Evolutionary conservation across 1,284 basidiomycete species (phyloP), one percentile per base, ranked within the genome.

Genomic region (Papiliotrema nemorosa): DNA sequence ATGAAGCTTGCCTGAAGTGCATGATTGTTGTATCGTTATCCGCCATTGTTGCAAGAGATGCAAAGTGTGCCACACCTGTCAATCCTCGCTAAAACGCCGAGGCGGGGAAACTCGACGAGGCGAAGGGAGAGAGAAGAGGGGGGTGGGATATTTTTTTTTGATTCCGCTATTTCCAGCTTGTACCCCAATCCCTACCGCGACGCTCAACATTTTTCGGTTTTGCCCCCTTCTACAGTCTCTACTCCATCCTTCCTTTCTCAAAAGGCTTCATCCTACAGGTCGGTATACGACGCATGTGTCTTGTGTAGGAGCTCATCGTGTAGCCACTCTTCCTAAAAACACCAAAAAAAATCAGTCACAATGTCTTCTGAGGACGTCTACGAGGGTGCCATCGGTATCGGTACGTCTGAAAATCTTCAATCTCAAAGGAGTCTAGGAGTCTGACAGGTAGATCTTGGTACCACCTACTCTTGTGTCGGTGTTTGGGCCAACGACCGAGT

Each of bases 401-500:
- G 77, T 78, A 54, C 50, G 76, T 74, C 35, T 22, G 6, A 29
- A 18, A 18, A 18, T 20, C 36, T n/a, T 5, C 20, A 21, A 22
- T 27, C 27, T n/a, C 20, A 37, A 24, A 7, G 46, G 37, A 46
- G 39, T 9, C 29, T 31, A 39, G 26, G 46, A 27, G 49, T 52
- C 34, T 26, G 13, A 34, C 44, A 20, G 7, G 43, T 22, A 64
- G 73, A 75, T 58, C 63, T 73, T 59, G 90, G 90, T 69, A 92
- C 89, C 29, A 79, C 77, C 60, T 78, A 78, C 76, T 87, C 85
- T 18, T 87, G 85, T 73, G 85, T 93, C 66, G 92, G 88, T 81
- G 91, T 96, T 62, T 97, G 92, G 92, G 88, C 92, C 80, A 91
- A 96, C 67, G 92, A 97, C 81, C 89, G 92, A 71, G 93, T 97